A percentile compares a stretch with the other conserved stretches of the same genome.
phyloP scores from a whole-genome alignment of 23 red algal genomes.

The Agarophyton chilense region DNA sequence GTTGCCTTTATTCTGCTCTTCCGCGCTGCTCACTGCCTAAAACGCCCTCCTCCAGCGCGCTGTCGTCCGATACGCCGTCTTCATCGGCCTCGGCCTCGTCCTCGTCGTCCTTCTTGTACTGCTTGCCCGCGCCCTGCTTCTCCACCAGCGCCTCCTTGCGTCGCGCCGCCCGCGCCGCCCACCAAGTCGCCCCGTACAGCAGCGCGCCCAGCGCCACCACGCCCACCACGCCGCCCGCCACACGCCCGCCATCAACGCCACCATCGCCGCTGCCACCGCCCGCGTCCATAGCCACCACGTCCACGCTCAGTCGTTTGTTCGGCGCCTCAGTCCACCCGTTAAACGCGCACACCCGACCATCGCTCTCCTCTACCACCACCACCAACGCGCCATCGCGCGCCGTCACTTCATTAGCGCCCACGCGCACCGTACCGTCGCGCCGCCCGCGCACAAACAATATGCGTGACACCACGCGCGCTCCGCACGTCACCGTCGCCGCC shows the following conservation, averaged over 20 bases:
- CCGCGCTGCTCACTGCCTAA: too few species aligned
- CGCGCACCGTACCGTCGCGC: background rate
- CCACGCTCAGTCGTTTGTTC: slow-evolving; percentile 2
- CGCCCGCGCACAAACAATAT: background rate
- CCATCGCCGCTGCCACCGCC: background rate
- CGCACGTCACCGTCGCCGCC: background rate
- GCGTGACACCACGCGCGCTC: background rate
- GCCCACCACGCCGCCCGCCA: slow-evolving; percentile 11
- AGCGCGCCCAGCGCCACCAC: background rate
- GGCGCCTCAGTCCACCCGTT: slow-evolving; percentile 10
- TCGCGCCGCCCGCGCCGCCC: background rate
- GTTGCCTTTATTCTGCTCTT: too few species aligned
- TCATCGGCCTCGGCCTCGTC: background rate
- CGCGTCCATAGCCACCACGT: background rate
- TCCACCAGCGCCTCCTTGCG: background rate
- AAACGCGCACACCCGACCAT: slow-evolving; percentile 4
- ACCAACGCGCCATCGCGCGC: background rate
- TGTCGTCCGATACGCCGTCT: background rate
- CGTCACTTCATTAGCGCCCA: background rate
- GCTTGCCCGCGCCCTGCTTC: too few species aligned
- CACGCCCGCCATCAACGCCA: background rate
- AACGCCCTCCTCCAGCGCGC: background rate
- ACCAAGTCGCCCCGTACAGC: slow-evolving; percentile 6
- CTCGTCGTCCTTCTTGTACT: background rate
- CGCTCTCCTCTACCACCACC: background rate